These are phyloP conservation scores for Neonectria punicea DNA, from an alignment of 2,329 filamentous ascomycete genomes.

Conservation along the genomic window DNA sequence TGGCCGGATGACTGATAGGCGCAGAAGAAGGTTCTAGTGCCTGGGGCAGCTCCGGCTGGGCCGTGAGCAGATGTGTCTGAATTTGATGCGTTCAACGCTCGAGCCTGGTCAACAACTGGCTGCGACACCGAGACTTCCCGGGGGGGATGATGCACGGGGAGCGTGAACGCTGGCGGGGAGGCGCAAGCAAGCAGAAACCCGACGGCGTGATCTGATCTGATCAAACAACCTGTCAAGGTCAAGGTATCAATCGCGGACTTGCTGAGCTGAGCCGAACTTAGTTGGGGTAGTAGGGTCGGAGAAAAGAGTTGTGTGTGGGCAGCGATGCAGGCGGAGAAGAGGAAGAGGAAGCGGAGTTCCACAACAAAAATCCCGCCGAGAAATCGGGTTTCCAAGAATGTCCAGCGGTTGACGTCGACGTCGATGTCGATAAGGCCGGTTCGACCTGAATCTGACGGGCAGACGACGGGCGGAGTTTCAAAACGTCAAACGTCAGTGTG, in stretches of 20 bases:
- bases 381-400: background rate
- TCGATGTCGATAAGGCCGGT: background rate
- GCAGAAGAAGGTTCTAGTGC: conserved; percentile 19
- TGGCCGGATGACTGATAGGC: conserved; percentile 13
- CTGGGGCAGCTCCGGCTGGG: conserved; percentile 10
- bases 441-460: background rate
- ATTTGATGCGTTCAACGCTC: conserved; percentile 1
- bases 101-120: background rate
- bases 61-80: background rate
- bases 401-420: background rate
- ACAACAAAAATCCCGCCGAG: conserved; percentile 9
- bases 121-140: background rate
- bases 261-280: background rate
- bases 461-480: conserved; percentile 3
- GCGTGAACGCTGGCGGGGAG: background rate
- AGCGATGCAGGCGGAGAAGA: conserved; percentile 3
- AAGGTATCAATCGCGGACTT: background rate
- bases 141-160: background rate
- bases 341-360: conserved; percentile 18
- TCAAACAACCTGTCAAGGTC: background rate
- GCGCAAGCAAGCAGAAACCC: background rate
- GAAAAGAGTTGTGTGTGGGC: background rate
- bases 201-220: background rate
- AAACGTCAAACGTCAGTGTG: background rate
- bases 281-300: background rate